phyloP scores from a whole-genome alignment of 345 rosid species.

The Gossypium anomalum region DNA sequence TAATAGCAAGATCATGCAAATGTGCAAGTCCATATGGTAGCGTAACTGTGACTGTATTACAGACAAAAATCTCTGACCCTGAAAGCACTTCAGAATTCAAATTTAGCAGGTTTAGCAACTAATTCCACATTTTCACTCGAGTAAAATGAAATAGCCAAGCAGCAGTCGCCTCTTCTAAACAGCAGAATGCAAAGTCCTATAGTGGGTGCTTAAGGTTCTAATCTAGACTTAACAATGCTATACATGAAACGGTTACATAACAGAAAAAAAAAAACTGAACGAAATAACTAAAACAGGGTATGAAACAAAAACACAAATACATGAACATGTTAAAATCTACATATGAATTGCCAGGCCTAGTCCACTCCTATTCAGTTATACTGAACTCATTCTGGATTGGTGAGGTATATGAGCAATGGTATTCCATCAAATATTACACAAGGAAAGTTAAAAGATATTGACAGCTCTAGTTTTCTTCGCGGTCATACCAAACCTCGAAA shows the following conservation, averaged over 20 bases:
- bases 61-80: background rate
- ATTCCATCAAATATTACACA: background rate
- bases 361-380: background rate
- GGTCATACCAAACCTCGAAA: background rate
- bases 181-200: background rate
- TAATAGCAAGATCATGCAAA: background rate
- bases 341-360: background rate
- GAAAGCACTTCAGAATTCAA: background rate
- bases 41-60: background rate
- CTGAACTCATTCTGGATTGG: background rate
- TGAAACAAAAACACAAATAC: no score
- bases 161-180: background rate
- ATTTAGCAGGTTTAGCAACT: background rate
- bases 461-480: background rate
- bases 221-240: no score
- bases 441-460: background rate
- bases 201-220: background rate
- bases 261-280: no score
- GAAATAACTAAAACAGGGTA: no score
- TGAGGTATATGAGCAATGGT: background rate
- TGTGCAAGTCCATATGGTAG: background rate
- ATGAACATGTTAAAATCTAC: background rate
- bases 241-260: no score
- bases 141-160: background rate
- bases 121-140: background rate